These are phyloP conservation scores for Helianthus annuus DNA, from an alignment of 129 eudicot species.

Conservation along the genomic window DNA sequence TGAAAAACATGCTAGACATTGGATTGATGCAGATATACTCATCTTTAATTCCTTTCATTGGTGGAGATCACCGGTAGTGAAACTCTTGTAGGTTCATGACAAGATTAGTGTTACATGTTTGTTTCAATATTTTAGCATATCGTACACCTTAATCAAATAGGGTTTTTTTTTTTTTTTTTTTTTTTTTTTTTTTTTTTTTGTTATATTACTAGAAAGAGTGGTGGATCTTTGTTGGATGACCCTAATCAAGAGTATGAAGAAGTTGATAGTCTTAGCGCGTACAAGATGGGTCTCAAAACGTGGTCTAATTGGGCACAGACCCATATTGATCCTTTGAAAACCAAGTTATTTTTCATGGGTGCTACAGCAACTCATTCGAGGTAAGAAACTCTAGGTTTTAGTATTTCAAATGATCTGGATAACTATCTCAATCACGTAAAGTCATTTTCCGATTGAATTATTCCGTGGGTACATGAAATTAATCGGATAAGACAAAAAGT, in stretches of 20 bases:
- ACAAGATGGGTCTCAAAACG: constrained; percentile 59
- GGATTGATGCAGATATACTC: constrained; percentile 56
- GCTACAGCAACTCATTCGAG: constrained; percentile 62
- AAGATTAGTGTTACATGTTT: neutral
- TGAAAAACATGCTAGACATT: constrained; percentile 57
- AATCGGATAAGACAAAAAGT: neutral
- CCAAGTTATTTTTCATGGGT: constrained; percentile 61
- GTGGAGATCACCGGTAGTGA: constrained; percentile 51
- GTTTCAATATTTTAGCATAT: neutral
- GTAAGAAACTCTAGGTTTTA: constrained; percentile 29
- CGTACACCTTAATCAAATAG: neutral
- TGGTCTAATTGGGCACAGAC: constrained; percentile 69
- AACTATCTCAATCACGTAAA: too few relatives aligned
- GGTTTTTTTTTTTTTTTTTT: neutral
- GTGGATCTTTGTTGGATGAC: constrained; percentile 39
- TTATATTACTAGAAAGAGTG: constrained; percentile 13
- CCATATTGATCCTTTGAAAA: constrained; percentile 47
- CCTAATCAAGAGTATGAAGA: constrained; percentile 46
- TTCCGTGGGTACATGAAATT: too few relatives aligned
- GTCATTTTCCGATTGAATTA: too few relatives aligned
- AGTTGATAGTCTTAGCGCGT: constrained; percentile 40
- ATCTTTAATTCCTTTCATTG: constrained; percentile 61
- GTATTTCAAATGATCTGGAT: too few relatives aligned
- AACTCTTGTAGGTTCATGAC: constrained; percentile 45
- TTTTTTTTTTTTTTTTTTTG: neutral